These are phyloP conservation scores for Trichoderma asperellum DNA, from an alignment of 2,329 filamentous ascomycete genomes.

Conservation along the genomic window DNA sequence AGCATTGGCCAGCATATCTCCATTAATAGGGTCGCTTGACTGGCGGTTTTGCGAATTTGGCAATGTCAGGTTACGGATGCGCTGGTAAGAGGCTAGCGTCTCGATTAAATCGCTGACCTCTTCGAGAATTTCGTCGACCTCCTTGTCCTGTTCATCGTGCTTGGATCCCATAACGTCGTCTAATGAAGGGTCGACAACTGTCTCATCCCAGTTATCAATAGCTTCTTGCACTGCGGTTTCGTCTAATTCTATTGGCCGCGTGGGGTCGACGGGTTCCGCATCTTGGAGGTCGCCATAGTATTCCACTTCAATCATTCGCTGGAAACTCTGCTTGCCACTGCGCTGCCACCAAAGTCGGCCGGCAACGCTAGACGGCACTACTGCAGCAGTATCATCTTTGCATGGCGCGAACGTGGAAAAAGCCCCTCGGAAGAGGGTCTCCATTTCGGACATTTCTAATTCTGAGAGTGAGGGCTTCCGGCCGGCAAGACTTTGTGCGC, in stretches of 20 bases:
- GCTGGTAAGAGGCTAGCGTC: constrained; percentile 76
- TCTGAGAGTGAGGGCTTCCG: constrained; percentile 61
- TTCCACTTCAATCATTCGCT: constrained; percentile 63
- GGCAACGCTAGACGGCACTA: constrained; percentile 69
- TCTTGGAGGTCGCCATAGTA: constrained; percentile 48
- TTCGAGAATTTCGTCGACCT: constrained; percentile 69
- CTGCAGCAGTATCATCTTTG: constrained; percentile 71
- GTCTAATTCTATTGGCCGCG: constrained; percentile 50
- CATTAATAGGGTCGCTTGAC: constrained; percentile 64
- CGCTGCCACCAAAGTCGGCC: constrained; percentile 78
- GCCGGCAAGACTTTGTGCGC: constrained; percentile 68
- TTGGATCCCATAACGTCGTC: constrained; percentile 57
- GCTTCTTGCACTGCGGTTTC: constrained; percentile 57
- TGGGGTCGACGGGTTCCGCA: constrained; percentile 42
- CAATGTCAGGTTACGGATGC: constrained; percentile 73
- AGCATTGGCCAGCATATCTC: constrained; percentile 69
- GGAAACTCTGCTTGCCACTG: constrained; percentile 66
- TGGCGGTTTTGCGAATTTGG: constrained; percentile 66
- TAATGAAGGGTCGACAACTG: constrained; percentile 60
- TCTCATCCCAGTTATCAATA: constrained; percentile 63
- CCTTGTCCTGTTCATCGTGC: constrained; percentile 64
- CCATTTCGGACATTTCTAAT: constrained; percentile 67
- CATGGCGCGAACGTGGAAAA: constrained; percentile 81
- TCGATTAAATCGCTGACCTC: constrained; percentile 77
- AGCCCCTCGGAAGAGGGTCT: constrained; percentile 73